These are phyloP conservation scores for Sphaerosporella brunnea DNA, from an alignment of 495 filamentous ascomycete genomes.

Conservation along the genomic window DNA sequence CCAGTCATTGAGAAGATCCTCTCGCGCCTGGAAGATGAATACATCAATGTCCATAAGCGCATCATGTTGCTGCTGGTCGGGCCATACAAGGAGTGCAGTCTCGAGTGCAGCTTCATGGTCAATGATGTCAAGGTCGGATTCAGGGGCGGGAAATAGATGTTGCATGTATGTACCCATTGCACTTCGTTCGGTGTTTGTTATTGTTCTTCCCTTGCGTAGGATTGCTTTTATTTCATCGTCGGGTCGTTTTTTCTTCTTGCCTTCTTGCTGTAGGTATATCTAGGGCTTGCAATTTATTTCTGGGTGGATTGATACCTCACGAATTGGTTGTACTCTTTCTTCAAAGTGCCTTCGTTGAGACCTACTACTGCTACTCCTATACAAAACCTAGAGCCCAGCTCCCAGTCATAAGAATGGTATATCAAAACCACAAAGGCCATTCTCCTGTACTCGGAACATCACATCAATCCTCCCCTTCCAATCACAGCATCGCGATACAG, in stretches of 20 bases:
- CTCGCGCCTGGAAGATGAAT: conserved; percentile 63
- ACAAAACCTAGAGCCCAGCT: conserved; percentile 2
- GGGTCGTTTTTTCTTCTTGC: too few species aligned
- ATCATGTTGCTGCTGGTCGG: conserved; percentile 41
- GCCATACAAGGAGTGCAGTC: conserved; percentile 43
- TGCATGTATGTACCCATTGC: too few species aligned
- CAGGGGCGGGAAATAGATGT: too few species aligned
- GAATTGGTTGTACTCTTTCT: neutral
- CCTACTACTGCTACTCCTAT: conserved; percentile 1
- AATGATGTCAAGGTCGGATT: conserved; percentile 41
- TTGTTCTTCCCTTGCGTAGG: too few species aligned
- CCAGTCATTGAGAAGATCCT: conserved; percentile 59
- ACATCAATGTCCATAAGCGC: conserved; percentile 53
- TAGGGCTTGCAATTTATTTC: too few species aligned
- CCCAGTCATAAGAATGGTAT: neutral
- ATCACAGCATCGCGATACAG: neutral
- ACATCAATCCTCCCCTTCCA: neutral
- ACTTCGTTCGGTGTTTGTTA: too few species aligned
- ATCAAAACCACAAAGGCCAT: too few species aligned
- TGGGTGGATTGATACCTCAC: too few species aligned
- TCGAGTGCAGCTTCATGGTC: conserved; percentile 45
- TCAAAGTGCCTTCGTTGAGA: neutral
- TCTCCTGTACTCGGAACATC: neutral
- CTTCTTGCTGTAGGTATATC: too few species aligned
- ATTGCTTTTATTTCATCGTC: too few species aligned